Base-by-base conservation (phyloP, 352 stramenopile species). In the Lagenidium sp. region DNA sequence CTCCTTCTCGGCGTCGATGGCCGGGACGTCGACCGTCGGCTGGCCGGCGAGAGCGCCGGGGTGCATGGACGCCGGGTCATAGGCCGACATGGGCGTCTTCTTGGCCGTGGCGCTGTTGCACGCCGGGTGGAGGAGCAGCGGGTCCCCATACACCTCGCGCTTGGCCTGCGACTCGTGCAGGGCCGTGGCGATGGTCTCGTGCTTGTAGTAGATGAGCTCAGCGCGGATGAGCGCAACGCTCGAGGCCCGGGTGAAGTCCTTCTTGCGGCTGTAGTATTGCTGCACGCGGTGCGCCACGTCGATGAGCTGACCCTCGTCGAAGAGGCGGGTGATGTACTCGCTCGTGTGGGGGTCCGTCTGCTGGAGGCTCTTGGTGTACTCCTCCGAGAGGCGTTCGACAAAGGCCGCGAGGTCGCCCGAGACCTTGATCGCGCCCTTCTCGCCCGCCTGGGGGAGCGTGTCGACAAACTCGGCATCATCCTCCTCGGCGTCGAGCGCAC, bases 331-430 rank as follows among this genome's bases (percentile, higher is more conserved):
- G 31, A 98, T 87, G 67, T 98, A 99, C 53, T 98, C 93, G 41
- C 85, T 74, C 41, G 94, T 97, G 72, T 98, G 93, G 38, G 94
- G 91, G 55, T 97, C 96, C 25, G 90, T 97, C 44, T 96, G 85
- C 66, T 99, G 95, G n/a, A 99, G 61, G 29, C 65, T 86, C 81
- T 99, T 99, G 48, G 75, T 98, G 76, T 99, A 99, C 66, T 99
- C 95, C 55, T 98, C 94, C 40, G 95, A 89, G 18, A 99, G 74
- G 30, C 91, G 87, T 34, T 90, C 81, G 25, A 98, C 71, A 48
- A 95, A 97, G 18, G 74, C 65, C 6, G 74, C 83, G 23, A 95
- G 65, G 47, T 92, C 89, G 16, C 85, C 87, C 37, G 85, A 92
- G 32, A 95, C 82, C 66, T 86, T 85, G 74, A 97, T 69, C 71